phyloP scores from a whole-genome alignment of 2,329 filamentous ascomycete genomes.

The Nakataea oryzae region DNA sequence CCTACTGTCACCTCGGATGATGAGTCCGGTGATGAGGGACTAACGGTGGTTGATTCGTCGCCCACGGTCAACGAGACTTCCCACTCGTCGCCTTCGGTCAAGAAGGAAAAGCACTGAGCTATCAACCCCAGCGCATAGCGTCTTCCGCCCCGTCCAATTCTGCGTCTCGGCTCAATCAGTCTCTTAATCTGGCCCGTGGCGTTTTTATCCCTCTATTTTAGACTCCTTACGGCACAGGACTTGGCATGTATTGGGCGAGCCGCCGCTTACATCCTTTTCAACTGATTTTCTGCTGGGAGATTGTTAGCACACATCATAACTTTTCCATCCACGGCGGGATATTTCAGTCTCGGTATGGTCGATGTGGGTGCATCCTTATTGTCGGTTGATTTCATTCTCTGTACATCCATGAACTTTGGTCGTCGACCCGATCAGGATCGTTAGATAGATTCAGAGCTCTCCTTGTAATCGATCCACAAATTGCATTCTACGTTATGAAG shows the following conservation, averaged over 20 bases:
- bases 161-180: background rate
- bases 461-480: background rate
- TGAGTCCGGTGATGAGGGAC: slow-evolving; percentile 37
- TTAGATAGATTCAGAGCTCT: slow-evolving; percentile 2
- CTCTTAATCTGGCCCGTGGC: background rate
- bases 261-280: slow-evolving; percentile 1
- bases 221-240: background rate
- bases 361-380: slow-evolving; percentile 2
- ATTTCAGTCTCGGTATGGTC: slow-evolving; percentile 1
- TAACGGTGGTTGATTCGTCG: slow-evolving; percentile 42
- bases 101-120: slow-evolving; percentile 20
- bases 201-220: background rate
- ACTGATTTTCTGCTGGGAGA: slow-evolving; percentile 4
- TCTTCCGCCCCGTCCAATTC: background rate
- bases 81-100: slow-evolving; percentile 39
- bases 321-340: background rate
- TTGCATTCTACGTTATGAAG: background rate
- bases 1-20: slow-evolving; percentile 33
- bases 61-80: slow-evolving; percentile 31
- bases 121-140: background rate
- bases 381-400: slow-evolving; percentile 2
- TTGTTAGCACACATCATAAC: slow-evolving; percentile 4
- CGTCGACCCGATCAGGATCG: background rate
- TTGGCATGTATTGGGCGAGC: slow-evolving; percentile 1
- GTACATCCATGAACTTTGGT: slow-evolving; percentile 2